phyloP scores from a whole-genome alignment of 441 rosid species.

The Macaranga tanarius region DNA sequence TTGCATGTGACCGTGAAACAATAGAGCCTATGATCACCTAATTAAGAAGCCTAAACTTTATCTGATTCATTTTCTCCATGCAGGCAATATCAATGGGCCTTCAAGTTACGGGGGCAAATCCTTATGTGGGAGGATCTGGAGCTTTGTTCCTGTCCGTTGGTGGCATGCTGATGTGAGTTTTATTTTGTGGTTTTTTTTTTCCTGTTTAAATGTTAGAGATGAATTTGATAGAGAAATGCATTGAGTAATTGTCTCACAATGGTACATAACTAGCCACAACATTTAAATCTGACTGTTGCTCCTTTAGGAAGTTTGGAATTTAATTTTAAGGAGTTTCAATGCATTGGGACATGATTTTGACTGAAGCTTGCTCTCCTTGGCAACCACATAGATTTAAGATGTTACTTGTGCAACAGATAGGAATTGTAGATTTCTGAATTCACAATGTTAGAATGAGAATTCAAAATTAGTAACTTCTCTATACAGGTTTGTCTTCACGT shows the following conservation, averaged over 20 bases:
- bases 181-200: neutral
- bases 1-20: neutral
- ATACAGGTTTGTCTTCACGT: constrained; percentile 48
- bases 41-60: neutral
- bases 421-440: neutral
- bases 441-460: neutral
- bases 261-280: neutral
- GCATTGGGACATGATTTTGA: neutral
- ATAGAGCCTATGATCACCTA: neutral
- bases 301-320: neutral
- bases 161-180: constrained; percentile 80
- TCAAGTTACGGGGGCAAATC: constrained; percentile 73
- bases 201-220: neutral
- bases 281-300: neutral
- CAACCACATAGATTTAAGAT: neutral
- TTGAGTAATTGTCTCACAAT: neutral
- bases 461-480: constrained; percentile 3
- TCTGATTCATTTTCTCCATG: constrained; percentile 17
- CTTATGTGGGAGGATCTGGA: constrained; percentile 39
- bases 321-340: neutral
- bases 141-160: constrained; percentile 78
- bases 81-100: constrained; percentile 82
- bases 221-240: neutral
- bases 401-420: neutral
- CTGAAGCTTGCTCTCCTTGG: neutral